Base-by-base conservation (phyloP, 108 stramenopile species). In the Pseudonitzschia multistriata region DNA sequence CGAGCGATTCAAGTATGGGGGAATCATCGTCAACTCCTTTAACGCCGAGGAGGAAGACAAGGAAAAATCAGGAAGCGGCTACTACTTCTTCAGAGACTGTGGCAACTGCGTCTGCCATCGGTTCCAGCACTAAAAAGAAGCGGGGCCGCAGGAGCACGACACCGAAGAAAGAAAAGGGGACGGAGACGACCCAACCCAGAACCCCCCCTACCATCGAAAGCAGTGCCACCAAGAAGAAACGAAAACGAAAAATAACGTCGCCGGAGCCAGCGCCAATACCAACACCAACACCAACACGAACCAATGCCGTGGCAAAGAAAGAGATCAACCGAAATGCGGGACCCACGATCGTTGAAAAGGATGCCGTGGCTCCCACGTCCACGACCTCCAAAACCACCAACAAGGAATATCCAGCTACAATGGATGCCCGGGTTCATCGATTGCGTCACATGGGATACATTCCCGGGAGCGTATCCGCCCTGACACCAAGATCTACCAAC, bases 341-440 rank as follows among this genome's bases (percentile, higher is more conserved):
- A 62, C 0, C 13, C 29, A 1, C 17, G 35, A 11, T 15, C 4
- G 42, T 45, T 17, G 42, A 45, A 45, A 45, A 45, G 42, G 42
- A 45, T 7, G 37, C 37, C 42, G 17, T 45, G 8, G 13, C 42
- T 45, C 15, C 42, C 8, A 13, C 42, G 11, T 17, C 13, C 42
- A 17, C 8, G 3, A 10, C 17, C 17, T 45, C 42, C 21, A 52
- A 54, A 19, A 50, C 21, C 21, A 42, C 39, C 10, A 66, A 53
- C 0, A 48, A 47, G 10, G 29, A 47, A 22, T 30, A 28, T 48
- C 28, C 65, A 24, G 70, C 76, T 6, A 64, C 68, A 8, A 66
- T 93, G 77, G 83, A 88, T 29, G 79, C 77, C 11, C 31, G 54
- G 24, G 87, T 94, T 34, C 93, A 94, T 63, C 77, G 93, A 24